Evolutionary conservation across 2,329 filamentous ascomycete genomes (phyloP), one percentile per base, ranked within the genome.

Genomic region (Cadophora sp.): DNA sequence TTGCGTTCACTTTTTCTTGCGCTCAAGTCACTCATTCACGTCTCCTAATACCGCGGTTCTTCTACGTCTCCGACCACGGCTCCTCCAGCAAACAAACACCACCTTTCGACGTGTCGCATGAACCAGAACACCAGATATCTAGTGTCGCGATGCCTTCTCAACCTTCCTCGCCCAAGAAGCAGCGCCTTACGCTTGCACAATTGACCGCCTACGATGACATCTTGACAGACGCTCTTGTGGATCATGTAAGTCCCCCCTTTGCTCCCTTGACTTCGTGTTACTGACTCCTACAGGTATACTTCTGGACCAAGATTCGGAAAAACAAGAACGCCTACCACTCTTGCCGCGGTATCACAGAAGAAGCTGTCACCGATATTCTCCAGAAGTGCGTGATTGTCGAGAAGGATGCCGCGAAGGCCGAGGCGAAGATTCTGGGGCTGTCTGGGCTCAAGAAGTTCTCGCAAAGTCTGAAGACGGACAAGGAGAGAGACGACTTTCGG

Each of bases 221-320:
- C 71, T 84, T 97, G 70, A 99, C 96, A 8, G 96, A 99, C 85
- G 92, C 93, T 73, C 88, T 99, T 62, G 90, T 99, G 68, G 96
- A 99, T 80, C 93, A 95, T 82, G 95, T 97, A 86, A 81, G 91
- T 85, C 59, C 59, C 61, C 61, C 62, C 30, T 4, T 62, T 56
- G 6, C 33, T 18, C 22, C 13, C n/a, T 63, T 62, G 14, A 68
- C 53, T 36, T 22, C 22, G 16, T 51, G 22, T 58, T 45, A 39
- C 47, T 39, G 11, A 62, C 64, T 66, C 72, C 43, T 63, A 65
- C 72, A 97, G 95, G 91, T 93, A 11, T 97, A 92, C 80, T 99
- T 96, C 83, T 98, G 96, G 95, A 95, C 95, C 6, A 92, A 88
- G 4, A 97, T 97, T 67, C 94, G 95, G 71, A 99, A 99, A 81